These are phyloP conservation scores for Schwanniomyces yamadae DNA, from an alignment of 805 yeast species.

Conservation along the genomic window DNA sequence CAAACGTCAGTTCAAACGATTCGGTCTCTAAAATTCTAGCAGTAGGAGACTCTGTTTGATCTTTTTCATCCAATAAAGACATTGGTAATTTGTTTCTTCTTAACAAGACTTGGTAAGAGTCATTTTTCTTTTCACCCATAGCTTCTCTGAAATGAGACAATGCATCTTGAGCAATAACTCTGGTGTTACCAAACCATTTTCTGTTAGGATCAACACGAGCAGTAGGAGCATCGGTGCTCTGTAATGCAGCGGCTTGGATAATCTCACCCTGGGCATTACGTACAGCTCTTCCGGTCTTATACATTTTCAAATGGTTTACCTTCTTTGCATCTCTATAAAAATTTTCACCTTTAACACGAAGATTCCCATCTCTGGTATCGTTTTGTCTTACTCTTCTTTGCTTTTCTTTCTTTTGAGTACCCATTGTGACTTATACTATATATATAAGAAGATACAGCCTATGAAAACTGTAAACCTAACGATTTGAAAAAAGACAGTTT, in stretches of 20 bases:
- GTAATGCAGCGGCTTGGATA: conserved; percentile 82
- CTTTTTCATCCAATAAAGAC: conserved; percentile 89
- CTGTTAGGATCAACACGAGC: conserved; percentile 96
- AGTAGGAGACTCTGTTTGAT: conserved; percentile 70
- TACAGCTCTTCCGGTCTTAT: conserved; percentile 84
- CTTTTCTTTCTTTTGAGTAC: conserved; percentile 90
- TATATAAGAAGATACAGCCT: no score
- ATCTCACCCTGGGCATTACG: conserved; percentile 87
- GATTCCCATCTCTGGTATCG: conserved; percentile 81
- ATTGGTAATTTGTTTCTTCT: conserved; percentile 91
- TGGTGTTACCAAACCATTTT: conserved; percentile 96
- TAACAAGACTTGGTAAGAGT: conserved; percentile 80
- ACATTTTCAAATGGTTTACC: conserved; percentile 88
- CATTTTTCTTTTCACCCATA: conserved; percentile 78
- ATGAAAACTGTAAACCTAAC: no score
- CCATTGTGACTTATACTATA: conserved; percentile 51
- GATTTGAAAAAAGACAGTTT: no score
- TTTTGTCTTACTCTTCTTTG: conserved; percentile 81
- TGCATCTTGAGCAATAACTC: conserved; percentile 97
- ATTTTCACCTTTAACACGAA: conserved; percentile 94
- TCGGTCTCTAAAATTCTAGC: conserved; percentile 87
- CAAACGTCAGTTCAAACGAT: conserved; percentile 76
- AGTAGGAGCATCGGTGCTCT: conserved; percentile 79
- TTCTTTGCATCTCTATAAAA: conserved; percentile 93
- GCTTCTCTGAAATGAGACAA: conserved; percentile 92